These are phyloP conservation scores for Arabis hirsuta DNA, from an alignment of 345 rosid species.

Conservation along the genomic window DNA sequence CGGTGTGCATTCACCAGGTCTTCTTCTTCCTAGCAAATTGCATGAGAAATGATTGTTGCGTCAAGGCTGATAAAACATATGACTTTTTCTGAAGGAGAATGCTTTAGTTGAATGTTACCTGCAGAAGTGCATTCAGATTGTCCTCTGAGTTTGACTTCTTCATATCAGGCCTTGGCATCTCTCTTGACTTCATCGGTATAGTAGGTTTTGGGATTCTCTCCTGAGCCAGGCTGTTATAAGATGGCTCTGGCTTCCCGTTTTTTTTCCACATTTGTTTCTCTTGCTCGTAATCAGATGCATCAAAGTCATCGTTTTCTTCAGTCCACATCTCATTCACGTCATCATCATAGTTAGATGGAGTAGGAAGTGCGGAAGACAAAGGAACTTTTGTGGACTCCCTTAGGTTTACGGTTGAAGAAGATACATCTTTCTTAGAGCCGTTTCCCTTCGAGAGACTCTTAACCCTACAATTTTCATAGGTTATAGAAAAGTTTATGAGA, in stretches of 20 bases:
- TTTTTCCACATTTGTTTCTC: conserved; percentile 76
- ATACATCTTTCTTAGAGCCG: conserved; percentile 76
- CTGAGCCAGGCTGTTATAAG: conserved; percentile 49
- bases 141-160: conserved; percentile 67
- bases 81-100: background rate
- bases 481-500: conserved; percentile 11
- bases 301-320: conserved; percentile 80
- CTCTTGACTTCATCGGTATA: conserved; percentile 50
- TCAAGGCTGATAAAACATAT: conserved; percentile 3
- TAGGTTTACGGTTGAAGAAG: conserved; percentile 69
- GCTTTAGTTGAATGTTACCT: conserved; percentile 50
- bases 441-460: conserved; percentile 97
- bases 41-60: conserved; percentile 25
- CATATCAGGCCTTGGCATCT: conserved; percentile 55
- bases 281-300: conserved; percentile 72
- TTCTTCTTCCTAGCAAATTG: conserved; percentile 80
- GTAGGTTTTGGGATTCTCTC: conserved; percentile 63
- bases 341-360: conserved; percentile 66
- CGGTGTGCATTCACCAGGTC: conserved; percentile 97
- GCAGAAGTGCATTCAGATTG: conserved; percentile 75
- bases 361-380: conserved; percentile 62
- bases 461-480: conserved; percentile 60
- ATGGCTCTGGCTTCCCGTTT: conserved; percentile 63
- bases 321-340: conserved; percentile 75
- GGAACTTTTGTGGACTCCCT: conserved; percentile 79